These are phyloP conservation scores for Talaromyces pinophilus DNA, from an alignment of 2,329 filamentous ascomycete species.

Conservation along the genomic window DNA sequence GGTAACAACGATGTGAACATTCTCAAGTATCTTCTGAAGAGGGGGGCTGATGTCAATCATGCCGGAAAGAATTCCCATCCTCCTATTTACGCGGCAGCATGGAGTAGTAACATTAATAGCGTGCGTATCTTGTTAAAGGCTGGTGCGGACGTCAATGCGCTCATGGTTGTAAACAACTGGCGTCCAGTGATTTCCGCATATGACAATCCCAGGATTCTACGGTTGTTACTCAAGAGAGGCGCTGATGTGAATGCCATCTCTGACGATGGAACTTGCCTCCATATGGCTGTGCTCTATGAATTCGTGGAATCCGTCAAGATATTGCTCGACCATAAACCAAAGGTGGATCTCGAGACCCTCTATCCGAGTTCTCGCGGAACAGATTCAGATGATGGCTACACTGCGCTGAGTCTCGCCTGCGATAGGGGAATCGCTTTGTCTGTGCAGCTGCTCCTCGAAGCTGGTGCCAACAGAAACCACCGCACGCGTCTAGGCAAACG, in stretches of 20 bases:
- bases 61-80: background rate
- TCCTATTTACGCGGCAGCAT: background rate
- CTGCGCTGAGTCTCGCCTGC: background rate
- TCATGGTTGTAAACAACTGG: slow-evolving; percentile 3
- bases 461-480: background rate
- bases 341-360: background rate
- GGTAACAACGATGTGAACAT: background rate
- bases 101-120: background rate
- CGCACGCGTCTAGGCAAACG: background rate
- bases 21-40: slow-evolving; percentile 6
- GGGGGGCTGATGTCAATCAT: background rate
- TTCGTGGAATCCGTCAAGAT: background rate
- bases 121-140: background rate
- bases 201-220: background rate
- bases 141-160: background rate
- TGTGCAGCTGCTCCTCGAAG: background rate
- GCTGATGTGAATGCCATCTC: background rate
- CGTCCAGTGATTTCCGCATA: background rate
- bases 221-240: background rate
- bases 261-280: background rate
- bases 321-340: background rate
- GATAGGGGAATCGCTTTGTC: background rate
- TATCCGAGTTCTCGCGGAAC: background rate
- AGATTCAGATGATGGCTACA: background rate
- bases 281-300: background rate